Evolutionary conservation across 2,329 filamentous ascomycete species (phyloP).

Genomic region (Exutisphaerella laricina): DNA sequence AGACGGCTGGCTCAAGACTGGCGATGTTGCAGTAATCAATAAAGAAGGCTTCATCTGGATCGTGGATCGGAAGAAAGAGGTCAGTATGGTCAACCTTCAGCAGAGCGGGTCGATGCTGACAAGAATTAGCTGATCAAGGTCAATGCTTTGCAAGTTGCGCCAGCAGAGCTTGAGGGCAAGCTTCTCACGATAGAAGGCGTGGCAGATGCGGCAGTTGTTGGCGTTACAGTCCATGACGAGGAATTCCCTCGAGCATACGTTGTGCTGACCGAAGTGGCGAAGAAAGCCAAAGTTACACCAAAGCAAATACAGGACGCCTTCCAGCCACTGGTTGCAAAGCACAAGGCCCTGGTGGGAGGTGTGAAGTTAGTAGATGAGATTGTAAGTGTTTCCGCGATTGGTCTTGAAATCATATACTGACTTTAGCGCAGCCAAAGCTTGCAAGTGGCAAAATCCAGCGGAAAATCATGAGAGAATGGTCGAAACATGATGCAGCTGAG

Average conservation of each 20-base stretch:
- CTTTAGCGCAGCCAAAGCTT: conserved; percentile 42
- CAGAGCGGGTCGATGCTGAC: conserved; percentile 6
- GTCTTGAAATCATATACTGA: conserved; percentile 1
- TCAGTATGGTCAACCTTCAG: conserved; percentile 3
- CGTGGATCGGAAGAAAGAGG: conserved; percentile 34
- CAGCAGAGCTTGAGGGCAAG: conserved; percentile 33
- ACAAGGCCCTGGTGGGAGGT: conserved; percentile 39
- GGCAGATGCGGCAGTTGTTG: conserved; percentile 52
- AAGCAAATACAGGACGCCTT: conserved; percentile 37
- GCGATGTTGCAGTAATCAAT: conserved; percentile 32
- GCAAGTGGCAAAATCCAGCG: conserved; percentile 55
- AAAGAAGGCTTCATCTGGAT: conserved; percentile 33
- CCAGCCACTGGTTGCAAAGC: conserved; percentile 35
- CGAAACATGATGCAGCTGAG: conserved; percentile 47
- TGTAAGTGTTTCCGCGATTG: conserved; percentile 9
- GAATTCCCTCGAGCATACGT: conserved; percentile 53
- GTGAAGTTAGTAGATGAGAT: conserved; percentile 51
- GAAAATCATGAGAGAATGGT: conserved; percentile 53
- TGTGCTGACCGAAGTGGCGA: conserved; percentile 44
- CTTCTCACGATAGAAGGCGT: conserved; percentile 49
- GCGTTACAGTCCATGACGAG: conserved; percentile 46
- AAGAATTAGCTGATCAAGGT: conserved; percentile 38
- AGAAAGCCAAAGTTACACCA: conserved; percentile 33
- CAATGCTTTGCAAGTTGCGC: conserved; percentile 35
- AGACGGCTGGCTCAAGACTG: conserved; percentile 38